Evolutionary conservation across 2,329 filamentous ascomycete species (phyloP).

Genomic region (Claviceps citrina): DNA sequence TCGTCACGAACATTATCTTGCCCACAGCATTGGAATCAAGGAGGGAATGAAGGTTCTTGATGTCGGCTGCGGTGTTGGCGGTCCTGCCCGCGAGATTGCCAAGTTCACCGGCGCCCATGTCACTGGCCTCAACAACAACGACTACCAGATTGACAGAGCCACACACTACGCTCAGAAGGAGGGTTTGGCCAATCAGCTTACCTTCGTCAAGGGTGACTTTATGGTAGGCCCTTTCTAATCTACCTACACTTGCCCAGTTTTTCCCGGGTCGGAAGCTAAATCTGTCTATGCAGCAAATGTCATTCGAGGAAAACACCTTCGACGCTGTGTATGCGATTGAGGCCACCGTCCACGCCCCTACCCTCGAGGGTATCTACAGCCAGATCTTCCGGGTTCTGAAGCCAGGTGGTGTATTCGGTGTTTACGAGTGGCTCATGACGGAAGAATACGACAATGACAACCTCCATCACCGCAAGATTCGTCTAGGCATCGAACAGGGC

Average conservation of each 20-base stretch:
- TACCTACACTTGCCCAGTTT: not conserved
- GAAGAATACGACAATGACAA: conserved; percentile 86
- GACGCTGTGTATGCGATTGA: conserved; percentile 96
- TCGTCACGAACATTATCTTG: conserved; percentile 95
- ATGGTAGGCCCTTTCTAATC: conserved; percentile 46
- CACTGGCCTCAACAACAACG: conserved; percentile 93
- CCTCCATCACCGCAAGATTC: conserved; percentile 72
- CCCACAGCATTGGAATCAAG: conserved; percentile 71
- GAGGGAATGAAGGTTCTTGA: conserved; percentile 83
- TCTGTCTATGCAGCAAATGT: conserved; percentile 46
- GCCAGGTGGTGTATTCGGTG: conserved; percentile 87
- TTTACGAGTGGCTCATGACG: conserved; percentile 99
- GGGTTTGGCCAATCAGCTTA: conserved; percentile 62
- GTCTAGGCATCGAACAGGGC: conserved; percentile 86
- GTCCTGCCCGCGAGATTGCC: conserved; percentile 86
- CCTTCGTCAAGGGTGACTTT: conserved; percentile 90
- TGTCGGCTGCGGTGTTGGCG: conserved; percentile 92
- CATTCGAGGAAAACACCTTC: conserved; percentile 80
- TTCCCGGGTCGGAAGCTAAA: not conserved
- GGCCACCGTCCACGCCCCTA: conserved; percentile 87
- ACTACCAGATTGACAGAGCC: conserved; percentile 96
- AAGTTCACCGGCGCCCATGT: conserved; percentile 87
- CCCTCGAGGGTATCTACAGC: conserved; percentile 78
- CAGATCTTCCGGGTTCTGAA: conserved; percentile 93
- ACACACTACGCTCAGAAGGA: conserved; percentile 71